A percentile compares a stretch with the other conserved stretches of the same genome.
phyloP scores from a whole-genome alignment of 2,329 filamentous ascomycete genomes.

The Penicillium fuscoglaucum region DNA sequence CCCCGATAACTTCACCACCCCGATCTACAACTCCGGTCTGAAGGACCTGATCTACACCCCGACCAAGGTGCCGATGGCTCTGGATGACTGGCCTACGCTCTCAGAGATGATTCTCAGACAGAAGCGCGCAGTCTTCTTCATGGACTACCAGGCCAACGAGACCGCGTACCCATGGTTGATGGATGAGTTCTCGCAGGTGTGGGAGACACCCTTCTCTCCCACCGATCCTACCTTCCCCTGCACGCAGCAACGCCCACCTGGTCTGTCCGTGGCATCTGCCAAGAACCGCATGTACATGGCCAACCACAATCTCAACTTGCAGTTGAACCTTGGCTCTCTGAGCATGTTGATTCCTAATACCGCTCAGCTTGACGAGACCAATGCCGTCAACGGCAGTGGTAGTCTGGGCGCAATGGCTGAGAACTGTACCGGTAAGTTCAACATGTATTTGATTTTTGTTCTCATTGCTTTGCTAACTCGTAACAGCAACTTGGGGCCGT shows the following conservation, averaged over 20 bases:
- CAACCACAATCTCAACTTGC: slow-evolving; percentile 88
- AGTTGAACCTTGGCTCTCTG: slow-evolving; percentile 66
- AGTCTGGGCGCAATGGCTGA: slow-evolving; percentile 64
- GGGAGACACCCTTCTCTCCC: slow-evolving; percentile 86
- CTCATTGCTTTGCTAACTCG: slow-evolving; percentile 14
- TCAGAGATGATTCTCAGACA: slow-evolving; percentile 70
- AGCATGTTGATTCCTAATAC: slow-evolving; percentile 71
- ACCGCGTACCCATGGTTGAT: slow-evolving; percentile 76
- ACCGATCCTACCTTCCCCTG: slow-evolving; percentile 72
- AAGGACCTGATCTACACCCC: slow-evolving; percentile 72
- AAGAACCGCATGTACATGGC: slow-evolving; percentile 71
- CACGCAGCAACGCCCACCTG: slow-evolving; percentile 71
- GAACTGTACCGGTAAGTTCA: slow-evolving; percentile 58
- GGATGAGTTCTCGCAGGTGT: slow-evolving; percentile 84
- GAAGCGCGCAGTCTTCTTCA: slow-evolving; percentile 74
- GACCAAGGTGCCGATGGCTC: slow-evolving; percentile 66
- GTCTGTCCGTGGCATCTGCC: slow-evolving; percentile 55
- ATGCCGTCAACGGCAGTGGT: slow-evolving; percentile 64
- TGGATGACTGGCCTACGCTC: slow-evolving; percentile 81
- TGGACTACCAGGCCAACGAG: slow-evolving; percentile 84
- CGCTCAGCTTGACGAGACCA: slow-evolving; percentile 69
- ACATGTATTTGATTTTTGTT: not conserved
- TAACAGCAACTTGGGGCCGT: slow-evolving; percentile 58
- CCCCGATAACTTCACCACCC: slow-evolving; percentile 63
- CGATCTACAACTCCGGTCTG: slow-evolving; percentile 71